Evolutionary conservation across 208 protist species (phyloP).

Genomic region (Angomonas ambiguus): DNA sequence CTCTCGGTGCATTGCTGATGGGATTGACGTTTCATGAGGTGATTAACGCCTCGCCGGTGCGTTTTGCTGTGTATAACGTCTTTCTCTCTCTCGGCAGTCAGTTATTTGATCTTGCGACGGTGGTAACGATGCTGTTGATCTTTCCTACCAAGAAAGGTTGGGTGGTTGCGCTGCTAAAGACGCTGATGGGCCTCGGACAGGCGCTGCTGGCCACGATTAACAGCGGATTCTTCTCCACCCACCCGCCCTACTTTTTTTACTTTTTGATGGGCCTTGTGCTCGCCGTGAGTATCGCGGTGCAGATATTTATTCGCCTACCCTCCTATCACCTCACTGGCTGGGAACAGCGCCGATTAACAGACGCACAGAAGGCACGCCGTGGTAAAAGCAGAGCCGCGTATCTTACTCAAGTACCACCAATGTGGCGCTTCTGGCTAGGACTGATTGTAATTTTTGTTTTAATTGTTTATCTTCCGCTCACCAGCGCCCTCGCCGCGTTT

Average conservation of each 20-base stretch:
- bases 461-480: conserved; percentile 54
- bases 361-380: conserved; percentile 18
- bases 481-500: conserved; percentile 34
- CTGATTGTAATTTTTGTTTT: conserved; percentile 41
- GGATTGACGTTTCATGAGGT: conserved; percentile 41
- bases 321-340: conserved; percentile 56
- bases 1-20: conserved; percentile 35
- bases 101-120: conserved; percentile 45
- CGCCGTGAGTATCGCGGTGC: conserved; percentile 18
- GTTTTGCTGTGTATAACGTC: conserved; percentile 34
- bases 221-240: conserved; percentile 43
- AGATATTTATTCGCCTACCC: conserved; percentile 42
- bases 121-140: conserved; percentile 46
- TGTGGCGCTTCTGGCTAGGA: conserved; percentile 48
- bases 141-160: conserved; percentile 48
- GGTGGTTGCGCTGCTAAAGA: conserved; percentile 63
- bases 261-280: conserved; percentile 35
- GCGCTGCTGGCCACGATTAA: conserved; percentile 49
- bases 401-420: conserved; percentile 48
- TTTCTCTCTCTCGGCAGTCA: conserved; percentile 32
- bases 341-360: conserved; percentile 26
- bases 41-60: conserved; percentile 28
- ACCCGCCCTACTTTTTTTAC: conserved; percentile 40
- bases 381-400: conserved; percentile 21
- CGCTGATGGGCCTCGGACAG: conserved; percentile 56